Evolutionary conservation across 202 grass and related monocot species (phyloP).

Genomic region (Digitaria exilis): DNA sequence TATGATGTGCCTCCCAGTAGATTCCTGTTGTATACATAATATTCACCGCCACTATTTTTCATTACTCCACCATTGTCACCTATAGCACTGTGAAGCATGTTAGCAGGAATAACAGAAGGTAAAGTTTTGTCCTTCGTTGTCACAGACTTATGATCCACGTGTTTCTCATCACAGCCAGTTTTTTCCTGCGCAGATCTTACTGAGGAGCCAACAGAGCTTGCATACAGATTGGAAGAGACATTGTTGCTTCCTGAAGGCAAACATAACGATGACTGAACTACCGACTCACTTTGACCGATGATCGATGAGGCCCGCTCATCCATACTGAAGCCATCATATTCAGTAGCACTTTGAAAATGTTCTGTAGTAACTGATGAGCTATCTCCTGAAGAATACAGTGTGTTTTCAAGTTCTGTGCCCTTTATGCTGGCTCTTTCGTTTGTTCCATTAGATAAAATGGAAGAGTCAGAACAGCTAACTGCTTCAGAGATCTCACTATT

Average conservation of each 20-base stretch:
- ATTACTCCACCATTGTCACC: slow-evolving; percentile 46
- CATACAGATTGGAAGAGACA: slow-evolving; percentile 28
- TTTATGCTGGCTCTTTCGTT: slow-evolving; percentile 36
- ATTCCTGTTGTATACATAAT: slow-evolving; percentile 61
- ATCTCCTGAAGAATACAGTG: slow-evolving; percentile 24
- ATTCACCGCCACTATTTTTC: slow-evolving; percentile 60
- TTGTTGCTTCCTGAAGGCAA: slow-evolving; percentile 25
- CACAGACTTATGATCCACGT: slow-evolving; percentile 38
- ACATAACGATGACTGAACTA: slow-evolving; percentile 32
- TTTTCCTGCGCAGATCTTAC: slow-evolving; percentile 42
- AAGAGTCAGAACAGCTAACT: slow-evolving; percentile 34
- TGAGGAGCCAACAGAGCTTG: slow-evolving; percentile 36
- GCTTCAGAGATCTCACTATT: slow-evolving; percentile 37
- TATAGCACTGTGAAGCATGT: slow-evolving; percentile 43
- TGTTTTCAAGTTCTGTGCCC: slow-evolving; percentile 30
- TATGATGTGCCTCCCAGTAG: slow-evolving; percentile 61
- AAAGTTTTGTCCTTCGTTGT: slow-evolving; percentile 34
- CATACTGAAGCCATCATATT: slow-evolving; percentile 35
- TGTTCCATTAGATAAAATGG: slow-evolving; percentile 29
- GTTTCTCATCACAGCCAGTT: slow-evolving; percentile 41
- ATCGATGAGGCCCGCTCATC: slow-evolving; percentile 26
- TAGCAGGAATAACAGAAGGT: slow-evolving; percentile 47
- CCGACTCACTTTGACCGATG: slow-evolving; percentile 27
- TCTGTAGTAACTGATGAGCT: slow-evolving; percentile 32
- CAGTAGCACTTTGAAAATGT: slow-evolving; percentile 39